Evolutionary conservation across 2,329 filamentous ascomycete species (phyloP).

Genomic region (Eutypa lata): DNA sequence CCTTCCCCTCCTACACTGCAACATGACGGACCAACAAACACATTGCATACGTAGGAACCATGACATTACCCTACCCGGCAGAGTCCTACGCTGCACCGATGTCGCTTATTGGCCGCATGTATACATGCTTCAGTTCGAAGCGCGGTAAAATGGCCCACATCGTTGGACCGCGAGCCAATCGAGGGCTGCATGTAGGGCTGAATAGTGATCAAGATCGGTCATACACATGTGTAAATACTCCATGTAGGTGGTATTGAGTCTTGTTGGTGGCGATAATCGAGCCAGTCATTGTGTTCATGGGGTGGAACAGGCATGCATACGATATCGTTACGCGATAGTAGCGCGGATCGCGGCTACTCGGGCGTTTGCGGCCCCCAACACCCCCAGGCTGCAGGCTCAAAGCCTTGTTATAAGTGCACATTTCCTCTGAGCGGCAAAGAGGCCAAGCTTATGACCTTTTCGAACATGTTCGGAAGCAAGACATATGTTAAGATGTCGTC

Average conservation of each 20-base stretch:
- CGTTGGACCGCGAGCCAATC: neutral
- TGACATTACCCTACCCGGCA: neutral
- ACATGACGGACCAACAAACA: neutral
- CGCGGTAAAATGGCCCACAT: neutral
- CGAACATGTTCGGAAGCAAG: neutral
- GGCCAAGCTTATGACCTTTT: neutral
- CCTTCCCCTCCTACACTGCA: neutral
- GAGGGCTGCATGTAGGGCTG: neutral
- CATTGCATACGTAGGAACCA: neutral
- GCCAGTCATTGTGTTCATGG: neutral
- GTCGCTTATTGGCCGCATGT: neutral
- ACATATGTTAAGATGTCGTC: neutral
- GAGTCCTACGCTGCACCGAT: neutral
- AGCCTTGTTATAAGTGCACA: neutral
- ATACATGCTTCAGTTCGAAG: neutral
- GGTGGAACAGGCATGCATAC: neutral
- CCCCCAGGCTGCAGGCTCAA: neutral
- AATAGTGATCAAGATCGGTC: neutral
- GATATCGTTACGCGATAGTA: neutral
- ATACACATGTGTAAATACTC: neutral
- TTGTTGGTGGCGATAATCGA: neutral
- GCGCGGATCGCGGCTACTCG: neutral
- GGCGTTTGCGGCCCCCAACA: neutral
- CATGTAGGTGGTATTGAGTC: neutral
- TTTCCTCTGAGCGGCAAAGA: neutral